Evolutionary conservation across 2,329 filamentous ascomycete species (phyloP), one percentile per base, ranked within the genome.

Genomic region (Paecilomyces variotii): DNA sequence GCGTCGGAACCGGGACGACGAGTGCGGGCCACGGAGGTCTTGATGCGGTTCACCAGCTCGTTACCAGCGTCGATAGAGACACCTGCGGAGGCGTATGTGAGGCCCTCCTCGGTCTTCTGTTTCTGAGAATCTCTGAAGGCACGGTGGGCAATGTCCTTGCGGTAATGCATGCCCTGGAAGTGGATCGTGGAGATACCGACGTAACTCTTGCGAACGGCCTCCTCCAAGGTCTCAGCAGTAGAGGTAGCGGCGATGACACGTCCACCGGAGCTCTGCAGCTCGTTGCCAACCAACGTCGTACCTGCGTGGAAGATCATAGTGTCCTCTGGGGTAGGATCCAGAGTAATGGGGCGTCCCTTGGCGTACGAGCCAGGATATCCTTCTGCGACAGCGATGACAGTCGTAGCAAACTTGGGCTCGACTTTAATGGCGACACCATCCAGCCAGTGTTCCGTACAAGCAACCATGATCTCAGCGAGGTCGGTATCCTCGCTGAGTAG

Each of bases 1-100:
- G 92, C 92, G 72, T 96, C 91, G 1, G 94, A 91, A 53, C 94
- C 94, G 12, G 91, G 85, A 19, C 92, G 86, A 67, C 84, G 85
- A 26, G 94, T 99, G 52, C 89, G 89, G 28, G 85, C 84, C n/a
- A 97, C 93, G 4, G 89, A 89, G 62, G 85, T 83, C 78, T 96
- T 97, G 81, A 99, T 99, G 65, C 87, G 86, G 70, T 92, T 84
- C 53, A 99, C 93, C 53, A 99, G 89, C 62, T 90, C 84, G 72
- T 99, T 99, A 27, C 94, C 94, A 5, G 90, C 90, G 64, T 96
- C 91, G 62, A 99, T 96, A 66, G 90, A 94, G 25, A 99, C 94
- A 59, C 94, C 94, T 1, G 94, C 91, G 55, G 90, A 85, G 7
- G 93, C 94, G 71, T 99, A 99, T 6, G 94, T 97, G 72, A 99